These are phyloP conservation scores for Saccharum officinarum DNA, from an alignment of 176 grass and related monocot genomes.

Conservation along the genomic window DNA sequence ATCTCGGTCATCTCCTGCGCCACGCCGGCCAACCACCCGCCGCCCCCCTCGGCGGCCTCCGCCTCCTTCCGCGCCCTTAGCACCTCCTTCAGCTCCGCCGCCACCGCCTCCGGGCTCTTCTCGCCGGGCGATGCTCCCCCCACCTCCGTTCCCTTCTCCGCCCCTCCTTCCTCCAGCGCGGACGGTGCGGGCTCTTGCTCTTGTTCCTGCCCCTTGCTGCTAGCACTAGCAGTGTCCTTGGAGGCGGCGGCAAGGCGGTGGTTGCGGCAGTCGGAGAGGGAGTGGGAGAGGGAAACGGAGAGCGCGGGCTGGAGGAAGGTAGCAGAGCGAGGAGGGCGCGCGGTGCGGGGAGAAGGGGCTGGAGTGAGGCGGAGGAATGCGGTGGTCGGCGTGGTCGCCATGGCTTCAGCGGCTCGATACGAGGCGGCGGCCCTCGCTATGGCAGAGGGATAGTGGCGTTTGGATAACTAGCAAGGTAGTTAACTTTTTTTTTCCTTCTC, in stretches of 20 bases:
- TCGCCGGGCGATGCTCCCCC: not conserved
- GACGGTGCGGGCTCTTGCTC: slow-evolving; percentile 21
- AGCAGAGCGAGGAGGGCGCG: slow-evolving; percentile 1
- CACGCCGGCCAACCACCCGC: slow-evolving; percentile 53
- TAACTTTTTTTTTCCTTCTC: too few species aligned
- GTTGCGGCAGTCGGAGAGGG: not conserved
- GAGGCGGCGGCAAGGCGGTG: slow-evolving; percentile 11
- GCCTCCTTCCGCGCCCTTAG: slow-evolving; percentile 62
- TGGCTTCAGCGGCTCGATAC: slow-evolving; percentile 21
- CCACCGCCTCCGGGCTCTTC: slow-evolving; percentile 47
- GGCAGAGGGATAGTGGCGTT: too few species aligned
- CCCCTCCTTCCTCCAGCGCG: not conserved
- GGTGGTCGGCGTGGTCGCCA: slow-evolving; percentile 34
- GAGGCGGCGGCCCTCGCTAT: not conserved
- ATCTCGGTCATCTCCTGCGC: slow-evolving; percentile 73
- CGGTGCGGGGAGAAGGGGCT: not conserved
- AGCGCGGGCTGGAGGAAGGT: not conserved
- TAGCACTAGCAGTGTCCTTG: slow-evolving; percentile 40
- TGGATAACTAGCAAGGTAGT: too few species aligned
- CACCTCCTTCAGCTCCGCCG: slow-evolving; percentile 87
- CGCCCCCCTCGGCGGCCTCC: slow-evolving; percentile 23
- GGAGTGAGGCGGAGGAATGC: slow-evolving; percentile 34
- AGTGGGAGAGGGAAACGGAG: not conserved
- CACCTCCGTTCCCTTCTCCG: not conserved
- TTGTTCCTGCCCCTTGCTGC: slow-evolving; percentile 36